A percentile compares a stretch with the other conserved stretches of the same genome.
Conservation (phyloP, 108 stramenopile genomes). For the Aureococcus anophagefferens region DNA sequence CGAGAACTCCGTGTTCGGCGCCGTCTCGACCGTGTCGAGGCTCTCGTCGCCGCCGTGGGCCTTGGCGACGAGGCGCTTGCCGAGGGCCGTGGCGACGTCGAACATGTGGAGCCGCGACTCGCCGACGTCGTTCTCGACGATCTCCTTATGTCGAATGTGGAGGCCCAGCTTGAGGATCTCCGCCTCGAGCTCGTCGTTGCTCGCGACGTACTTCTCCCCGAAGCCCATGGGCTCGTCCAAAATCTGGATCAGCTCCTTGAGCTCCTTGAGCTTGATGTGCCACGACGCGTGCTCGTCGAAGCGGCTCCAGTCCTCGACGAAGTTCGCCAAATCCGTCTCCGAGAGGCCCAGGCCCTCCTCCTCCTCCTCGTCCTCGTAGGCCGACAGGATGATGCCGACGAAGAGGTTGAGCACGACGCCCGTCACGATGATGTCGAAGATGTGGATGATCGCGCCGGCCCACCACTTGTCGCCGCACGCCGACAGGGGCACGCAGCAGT, state of each 20-base stretch:
- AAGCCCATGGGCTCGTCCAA: slow-evolving; percentile 34
- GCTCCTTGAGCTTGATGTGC: slow-evolving; percentile 19
- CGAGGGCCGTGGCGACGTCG: slow-evolving; percentile 29
- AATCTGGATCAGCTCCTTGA: slow-evolving; percentile 21
- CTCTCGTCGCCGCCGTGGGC: background rate
- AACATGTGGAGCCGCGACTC: slow-evolving; percentile 21
- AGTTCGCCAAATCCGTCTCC: slow-evolving; percentile 25
- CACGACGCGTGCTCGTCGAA: slow-evolving; percentile 32
- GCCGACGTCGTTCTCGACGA: slow-evolving; percentile 13
- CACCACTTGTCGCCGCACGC: slow-evolving; percentile 25
- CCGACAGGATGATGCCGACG: slow-evolving; percentile 46
- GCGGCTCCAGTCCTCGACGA: slow-evolving; percentile 23
- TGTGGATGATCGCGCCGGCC: slow-evolving; percentile 27
- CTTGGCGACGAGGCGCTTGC: slow-evolving; percentile 20
- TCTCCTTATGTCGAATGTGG: slow-evolving; percentile 5
- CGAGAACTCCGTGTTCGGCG: background rate
- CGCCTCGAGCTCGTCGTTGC: slow-evolving; percentile 2
- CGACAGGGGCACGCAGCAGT: slow-evolving; percentile 29
- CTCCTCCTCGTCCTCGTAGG: slow-evolving; percentile 40
- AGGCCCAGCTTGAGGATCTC: slow-evolving; percentile 25
- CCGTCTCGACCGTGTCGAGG: background rate
- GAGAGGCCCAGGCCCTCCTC: slow-evolving; percentile 22
- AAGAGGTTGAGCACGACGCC: slow-evolving; percentile 53
- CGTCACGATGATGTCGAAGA: slow-evolving; percentile 43
- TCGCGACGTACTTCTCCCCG: slow-evolving; percentile 3